Base-by-base conservation (phyloP, 257 asterid genomes). In the Solanum okadae region DNA sequence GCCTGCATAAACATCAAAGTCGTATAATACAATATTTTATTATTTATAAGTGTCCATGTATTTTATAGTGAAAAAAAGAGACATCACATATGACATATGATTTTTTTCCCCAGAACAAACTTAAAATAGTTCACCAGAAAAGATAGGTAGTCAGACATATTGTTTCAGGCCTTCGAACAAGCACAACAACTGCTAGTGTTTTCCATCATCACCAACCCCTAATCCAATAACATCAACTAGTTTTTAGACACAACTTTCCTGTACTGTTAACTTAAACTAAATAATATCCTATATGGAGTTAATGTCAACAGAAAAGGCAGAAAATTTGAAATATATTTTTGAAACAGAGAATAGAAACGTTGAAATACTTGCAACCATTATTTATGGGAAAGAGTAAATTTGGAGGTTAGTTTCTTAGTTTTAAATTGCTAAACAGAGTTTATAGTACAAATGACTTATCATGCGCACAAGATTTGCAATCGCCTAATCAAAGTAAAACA, bases 161-260 rank as follows among this genome's bases (percentile, higher is more conserved):
- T 98, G 88, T 85, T 91, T 93, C 97, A 87, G 98, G 98, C 93
- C 99, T 96, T 89, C 96, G 20, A 46, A 92, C 88, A 89, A 94
- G 91, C 95, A 97, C 94, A 87, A 98, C 94, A 88, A 93, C 96
- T 79, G 92, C 86, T 86, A 59, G 94, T 94, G 90, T 89, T 90
- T 90, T 95, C 99, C 98, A 97, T 95, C 92, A 94, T 34, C 86
- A 90, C 94, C 13, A 95, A 92, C 52, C 6, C 3, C 59, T 14
- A 46, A 46, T 46, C 59, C 56, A 87, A 87, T 27, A 79, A 42
- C 10, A 23, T n/a, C 44, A 5, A 25, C 67, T 42, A 79, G 67
- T 44, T 79, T 44, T 79, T 79, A 79, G 38, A 42, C 61, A 42
- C 61, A 78, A 22, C 63, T 27, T 44, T 44, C 34, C 27, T 15